Evolutionary conservation across 1,284 basidiomycete species (phyloP), one percentile per base, ranked within the genome.

Genomic region (Moniliophthora roreri): DNA sequence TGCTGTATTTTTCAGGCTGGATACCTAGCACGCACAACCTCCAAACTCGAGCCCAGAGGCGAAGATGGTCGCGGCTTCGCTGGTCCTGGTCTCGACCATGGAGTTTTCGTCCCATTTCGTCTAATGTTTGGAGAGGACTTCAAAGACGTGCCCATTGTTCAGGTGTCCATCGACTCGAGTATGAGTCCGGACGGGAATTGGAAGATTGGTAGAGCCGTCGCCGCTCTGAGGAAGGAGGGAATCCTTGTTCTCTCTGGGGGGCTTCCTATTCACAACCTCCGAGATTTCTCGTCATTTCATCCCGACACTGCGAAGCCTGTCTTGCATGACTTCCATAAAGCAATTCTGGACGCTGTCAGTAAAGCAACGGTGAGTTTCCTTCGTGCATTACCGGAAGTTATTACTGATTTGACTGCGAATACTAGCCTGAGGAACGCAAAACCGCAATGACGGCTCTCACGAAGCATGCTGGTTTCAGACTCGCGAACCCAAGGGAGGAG

Each of bases 61-160:
- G 60, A 68, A 50, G 89, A 91, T 60, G 89, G 89, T 3, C 70
- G 85, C n/a, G 85, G 85, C 0, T 84, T 81, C 62, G 50, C 63
- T 39, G 85, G 83, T 2, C 81, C 86, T 1, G 85, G 77, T 63
- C 63, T 80, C 51, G 87, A 88, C 60, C 87, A 89, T 61, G 87
- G 87, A 32, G 84, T 88, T 47, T 91, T 91, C 63, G 74, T 91
- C 7, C 89, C 89, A 0, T 90, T 91, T 74, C 74, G 78, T 45
- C 65, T 87, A 52, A 91, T 91, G 89, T 90, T 91, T 61, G 84
- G 84, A 11, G 79, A 86, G 37, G 72, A 76, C 53, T 77, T 82
- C 53, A 74, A 63, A 24, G 74, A 77, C 8, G 69, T 89, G 7
- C 87, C 87, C 3, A 77, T 89, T 58, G 79, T 89, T 8, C 76